A percentile compares a stretch with the other conserved stretches of the same genome.
phyloP scores from a whole-genome alignment of 176 grass and related monocot genomes.

The Phoenix roebelenii region DNA sequence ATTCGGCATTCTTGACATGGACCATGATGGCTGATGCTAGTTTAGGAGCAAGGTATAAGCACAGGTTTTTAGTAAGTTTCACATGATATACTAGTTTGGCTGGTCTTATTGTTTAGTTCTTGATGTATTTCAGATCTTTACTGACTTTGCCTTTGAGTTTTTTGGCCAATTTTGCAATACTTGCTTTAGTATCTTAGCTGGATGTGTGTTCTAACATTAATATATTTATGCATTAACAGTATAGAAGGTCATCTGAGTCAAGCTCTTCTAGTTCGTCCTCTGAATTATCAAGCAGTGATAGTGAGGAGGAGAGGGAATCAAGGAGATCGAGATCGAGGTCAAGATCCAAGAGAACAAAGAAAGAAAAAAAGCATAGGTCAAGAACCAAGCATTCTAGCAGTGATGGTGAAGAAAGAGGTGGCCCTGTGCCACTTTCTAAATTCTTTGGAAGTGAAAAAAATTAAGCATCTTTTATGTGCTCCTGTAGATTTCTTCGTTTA shows the following conservation, averaged over 20 bases:
- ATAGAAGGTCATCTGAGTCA: conserved; percentile 67
- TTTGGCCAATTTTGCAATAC: too few relatives aligned
- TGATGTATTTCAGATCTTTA: too few relatives aligned
- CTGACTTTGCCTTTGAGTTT: too few relatives aligned
- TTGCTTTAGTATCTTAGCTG: too few relatives aligned
- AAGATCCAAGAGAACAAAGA: conserved; percentile 68
- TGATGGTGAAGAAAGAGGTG: conserved; percentile 32
- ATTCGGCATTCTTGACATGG: too few relatives aligned
- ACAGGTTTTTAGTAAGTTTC: too few relatives aligned
- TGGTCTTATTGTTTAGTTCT: too few relatives aligned
- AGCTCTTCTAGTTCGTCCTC: conserved; percentile 59
- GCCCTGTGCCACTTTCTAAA: conserved; percentile 74
- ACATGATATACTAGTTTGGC: too few relatives aligned
- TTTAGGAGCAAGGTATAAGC: too few relatives aligned
- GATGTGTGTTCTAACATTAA: too few relatives aligned
- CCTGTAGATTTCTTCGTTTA: not conserved
- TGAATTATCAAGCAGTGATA: conserved; percentile 56
- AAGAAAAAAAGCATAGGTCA: conserved; percentile 80
- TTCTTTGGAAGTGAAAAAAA: conserved; percentile 68
- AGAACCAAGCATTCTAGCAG: conserved; percentile 38
- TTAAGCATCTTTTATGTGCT: conserved; percentile 28
- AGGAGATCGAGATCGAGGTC: conserved; percentile 68
- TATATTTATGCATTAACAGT: conserved; percentile 29
- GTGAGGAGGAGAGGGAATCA: conserved; percentile 48
- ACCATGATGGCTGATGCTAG: too few relatives aligned